A percentile compares a stretch with the other conserved stretches of the same genome.
These are phyloP conservation scores for Conoideocrella luteorostrata DNA, from an alignment of 2,329 filamentous ascomycete species.

Conservation along the genomic window DNA sequence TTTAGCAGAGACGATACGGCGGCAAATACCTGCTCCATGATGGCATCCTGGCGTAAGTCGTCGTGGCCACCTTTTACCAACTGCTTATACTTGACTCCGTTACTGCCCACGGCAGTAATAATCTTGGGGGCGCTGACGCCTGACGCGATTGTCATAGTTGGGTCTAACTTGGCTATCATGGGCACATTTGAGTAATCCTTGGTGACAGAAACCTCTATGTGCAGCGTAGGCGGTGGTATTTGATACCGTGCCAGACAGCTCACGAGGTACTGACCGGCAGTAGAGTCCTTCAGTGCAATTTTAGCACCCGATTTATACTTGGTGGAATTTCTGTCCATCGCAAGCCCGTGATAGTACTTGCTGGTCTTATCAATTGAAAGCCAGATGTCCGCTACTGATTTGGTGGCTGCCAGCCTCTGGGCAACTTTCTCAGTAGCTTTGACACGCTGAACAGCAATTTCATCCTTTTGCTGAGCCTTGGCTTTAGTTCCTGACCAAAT, in stretches of 20 bases:
- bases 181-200: constrained; percentile 74
- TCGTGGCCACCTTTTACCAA: constrained; percentile 94
- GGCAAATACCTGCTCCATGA: constrained; percentile 98
- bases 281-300: constrained; percentile 56
- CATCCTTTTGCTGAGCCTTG: constrained; percentile 64
- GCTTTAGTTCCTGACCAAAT: constrained; percentile 77
- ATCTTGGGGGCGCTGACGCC: constrained; percentile 93
- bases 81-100: constrained; percentile 79
- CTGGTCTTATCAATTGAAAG: constrained; percentile 67
- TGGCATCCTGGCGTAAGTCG: constrained; percentile 92
- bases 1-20: constrained; percentile 87
- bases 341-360: constrained; percentile 57
- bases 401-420: constrained; percentile 50
- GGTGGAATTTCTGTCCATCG: constrained; percentile 56
- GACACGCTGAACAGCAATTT: constrained; percentile 66
- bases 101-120: constrained; percentile 70
- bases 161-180: constrained; percentile 63
- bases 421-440: constrained; percentile 66
- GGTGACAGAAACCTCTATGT: constrained; percentile 66
- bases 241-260: constrained; percentile 56
- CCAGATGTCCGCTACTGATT: constrained; percentile 53
- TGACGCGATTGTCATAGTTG: constrained; percentile 76
- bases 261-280: constrained; percentile 56
- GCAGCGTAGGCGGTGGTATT: constrained; percentile 85
- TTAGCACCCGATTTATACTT: constrained; percentile 64